Conservation (phyloP, 352 stramenopile species). For the Pythium phragmiticola region DNA sequence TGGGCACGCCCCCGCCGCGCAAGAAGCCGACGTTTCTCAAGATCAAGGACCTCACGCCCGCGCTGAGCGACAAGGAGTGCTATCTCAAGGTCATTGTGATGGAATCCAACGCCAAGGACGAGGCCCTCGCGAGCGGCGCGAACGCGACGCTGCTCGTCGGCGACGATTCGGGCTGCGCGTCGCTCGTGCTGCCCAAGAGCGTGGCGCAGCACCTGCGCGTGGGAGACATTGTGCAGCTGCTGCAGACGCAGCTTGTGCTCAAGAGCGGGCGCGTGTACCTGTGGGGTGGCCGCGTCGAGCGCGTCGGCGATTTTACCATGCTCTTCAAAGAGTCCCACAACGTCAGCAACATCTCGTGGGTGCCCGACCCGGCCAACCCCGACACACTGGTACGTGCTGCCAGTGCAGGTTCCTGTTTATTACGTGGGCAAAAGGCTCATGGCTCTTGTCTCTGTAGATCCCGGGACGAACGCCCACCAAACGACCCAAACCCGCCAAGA, state of each 20-base stretch:
- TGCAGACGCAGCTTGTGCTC: constrained; percentile 67
- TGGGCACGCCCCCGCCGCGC: constrained; percentile 29
- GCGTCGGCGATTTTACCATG: constrained; percentile 82
- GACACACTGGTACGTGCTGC: constrained; percentile 48
- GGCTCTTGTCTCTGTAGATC: constrained; percentile 32
- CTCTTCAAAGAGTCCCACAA: constrained; percentile 85
- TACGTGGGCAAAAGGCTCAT: neutral
- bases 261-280: constrained; percentile 80
- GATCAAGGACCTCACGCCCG: constrained; percentile 71
- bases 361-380: constrained; percentile 75
- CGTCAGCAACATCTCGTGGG: constrained; percentile 81
- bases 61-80: constrained; percentile 57
- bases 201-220: constrained; percentile 64
- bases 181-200: constrained; percentile 74
- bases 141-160: constrained; percentile 83
- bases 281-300: constrained; percentile 80
- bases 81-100: constrained; percentile 81
- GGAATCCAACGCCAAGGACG: constrained; percentile 82
- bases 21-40: constrained; percentile 63
- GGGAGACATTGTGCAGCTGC: constrained; percentile 74
- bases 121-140: constrained; percentile 53
- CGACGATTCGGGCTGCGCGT: constrained; percentile 80
- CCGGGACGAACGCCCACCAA: constrained; percentile 58
- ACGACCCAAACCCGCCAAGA: constrained; percentile 42
- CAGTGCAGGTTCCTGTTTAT: neutral